Percentiles rank a stretch among this genome's conserved stretches.
phyloP scores from a whole-genome alignment of 2,329 filamentous ascomycete species.

The Venturia asperata region DNA sequence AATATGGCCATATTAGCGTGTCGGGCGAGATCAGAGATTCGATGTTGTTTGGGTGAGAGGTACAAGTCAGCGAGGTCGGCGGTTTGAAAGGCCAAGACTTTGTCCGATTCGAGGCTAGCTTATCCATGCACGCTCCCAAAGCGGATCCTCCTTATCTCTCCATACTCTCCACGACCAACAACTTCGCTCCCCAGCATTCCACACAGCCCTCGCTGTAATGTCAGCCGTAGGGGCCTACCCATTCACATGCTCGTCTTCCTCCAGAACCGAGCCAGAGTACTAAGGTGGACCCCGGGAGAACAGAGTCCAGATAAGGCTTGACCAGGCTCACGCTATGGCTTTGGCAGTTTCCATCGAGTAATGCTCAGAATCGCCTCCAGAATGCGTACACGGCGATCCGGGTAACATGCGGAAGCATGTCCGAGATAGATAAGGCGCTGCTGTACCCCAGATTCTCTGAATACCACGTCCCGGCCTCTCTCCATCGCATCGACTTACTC shows the following conservation, averaged over 20 bases:
- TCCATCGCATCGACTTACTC: not conserved
- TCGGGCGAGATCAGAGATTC: too few relatives aligned
- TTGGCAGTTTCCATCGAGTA: conserved; percentile 12
- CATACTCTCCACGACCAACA: not conserved
- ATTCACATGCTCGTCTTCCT: not conserved
- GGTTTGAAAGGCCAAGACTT: not conserved
- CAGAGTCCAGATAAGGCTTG: not conserved
- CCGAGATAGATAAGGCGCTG: conserved; percentile 12
- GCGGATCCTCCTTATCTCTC: conserved; percentile 9
- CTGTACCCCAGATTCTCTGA: conserved; percentile 13
- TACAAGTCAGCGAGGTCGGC: not conserved
- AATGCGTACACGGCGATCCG: conserved; percentile 1
- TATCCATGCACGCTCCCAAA: conserved; percentile 5
- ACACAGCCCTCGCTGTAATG: not conserved
- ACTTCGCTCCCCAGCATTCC: not conserved
- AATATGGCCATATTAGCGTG: too few relatives aligned
- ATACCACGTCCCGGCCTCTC: not conserved
- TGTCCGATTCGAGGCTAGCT: not conserved
- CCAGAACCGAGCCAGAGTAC: not conserved
- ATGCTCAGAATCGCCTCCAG: conserved; percentile 1
- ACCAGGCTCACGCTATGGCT: not conserved
- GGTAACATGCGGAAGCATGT: not conserved
- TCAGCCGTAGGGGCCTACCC: not conserved
- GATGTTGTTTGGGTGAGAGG: too few relatives aligned
- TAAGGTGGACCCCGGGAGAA: not conserved